phyloP scores from a whole-genome alignment of 371 early-diverging fungal species.

The Circinella minor region DNA sequence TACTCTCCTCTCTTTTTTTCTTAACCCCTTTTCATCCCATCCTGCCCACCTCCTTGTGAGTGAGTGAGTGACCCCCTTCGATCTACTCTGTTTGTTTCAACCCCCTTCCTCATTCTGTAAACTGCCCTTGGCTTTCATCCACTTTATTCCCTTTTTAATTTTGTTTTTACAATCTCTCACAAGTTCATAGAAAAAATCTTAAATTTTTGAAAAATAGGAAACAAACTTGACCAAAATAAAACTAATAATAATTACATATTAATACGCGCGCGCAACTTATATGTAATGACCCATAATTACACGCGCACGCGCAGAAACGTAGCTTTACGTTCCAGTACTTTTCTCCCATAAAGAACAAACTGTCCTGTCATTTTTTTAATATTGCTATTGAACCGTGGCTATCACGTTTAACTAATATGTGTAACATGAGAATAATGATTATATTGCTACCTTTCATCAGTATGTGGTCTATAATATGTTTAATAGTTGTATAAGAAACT shows the following conservation, averaged over 20 bases:
- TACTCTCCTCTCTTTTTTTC: too few species aligned
- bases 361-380: neutral
- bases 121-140: neutral
- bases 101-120: conserved; percentile 13
- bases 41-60: neutral
- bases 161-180: too few species aligned
- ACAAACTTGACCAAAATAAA: neutral
- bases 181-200: too few species aligned
- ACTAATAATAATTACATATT: too few species aligned
- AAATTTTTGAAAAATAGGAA: neutral
- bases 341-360: neutral
- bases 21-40: neutral
- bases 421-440: neutral
- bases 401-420: neutral
- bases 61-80: neutral
- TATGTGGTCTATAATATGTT: neutral
- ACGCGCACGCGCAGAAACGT: neutral
- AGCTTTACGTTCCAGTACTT: neutral
- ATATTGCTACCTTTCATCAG: too few species aligned
- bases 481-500: too few species aligned
- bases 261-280: too few species aligned
- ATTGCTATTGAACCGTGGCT: neutral
- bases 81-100: neutral
- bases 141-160: neutral
- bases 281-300: too few species aligned